Evolutionary conservation across 768 basidiomycete species (phyloP).

Genomic region (Rhizopogon rudus): DNA sequence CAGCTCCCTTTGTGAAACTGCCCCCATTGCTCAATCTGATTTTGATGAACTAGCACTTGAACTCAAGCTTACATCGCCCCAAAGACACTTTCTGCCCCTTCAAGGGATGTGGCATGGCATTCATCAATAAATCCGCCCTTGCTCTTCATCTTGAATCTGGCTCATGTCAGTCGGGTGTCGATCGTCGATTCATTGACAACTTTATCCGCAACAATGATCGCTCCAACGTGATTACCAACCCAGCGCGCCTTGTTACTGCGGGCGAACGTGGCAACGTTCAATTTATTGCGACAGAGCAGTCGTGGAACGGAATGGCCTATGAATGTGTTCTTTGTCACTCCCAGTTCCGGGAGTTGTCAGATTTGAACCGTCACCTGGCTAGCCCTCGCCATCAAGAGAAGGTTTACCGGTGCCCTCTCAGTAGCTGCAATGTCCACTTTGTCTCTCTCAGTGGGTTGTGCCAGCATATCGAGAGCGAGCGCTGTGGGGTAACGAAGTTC

Average conservation of each 20-base stretch:
- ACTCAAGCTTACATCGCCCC: conserved; percentile 46
- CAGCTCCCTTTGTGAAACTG: neutral
- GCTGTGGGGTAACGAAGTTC: conserved; percentile 52
- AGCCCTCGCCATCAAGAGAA: conserved; percentile 55
- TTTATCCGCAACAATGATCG: conserved; percentile 40
- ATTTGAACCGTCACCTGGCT: conserved; percentile 58
- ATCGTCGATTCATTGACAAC: conserved; percentile 30
- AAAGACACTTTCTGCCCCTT: conserved; percentile 33
- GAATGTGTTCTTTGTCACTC: conserved; percentile 64
- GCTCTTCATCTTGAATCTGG: conserved; percentile 62
- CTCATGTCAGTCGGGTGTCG: conserved; percentile 45
- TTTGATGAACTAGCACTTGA: conserved; percentile 37
- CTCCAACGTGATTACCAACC: conserved; percentile 48
- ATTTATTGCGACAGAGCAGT: conserved; percentile 29
- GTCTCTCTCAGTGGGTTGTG: conserved; percentile 51
- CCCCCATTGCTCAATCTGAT: neutral
- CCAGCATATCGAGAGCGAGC: conserved; percentile 62
- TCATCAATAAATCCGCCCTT: conserved; percentile 51
- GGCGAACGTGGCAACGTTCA: conserved; percentile 2
- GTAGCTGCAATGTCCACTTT: conserved; percentile 39
- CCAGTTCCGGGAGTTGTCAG: conserved; percentile 32
- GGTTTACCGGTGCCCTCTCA: conserved; percentile 51
- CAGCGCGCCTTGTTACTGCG: conserved; percentile 42
- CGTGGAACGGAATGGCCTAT: conserved; percentile 41
- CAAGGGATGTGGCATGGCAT: conserved; percentile 38